Evolutionary conservation across 2,329 filamentous ascomycete species (phyloP), one percentile per base, ranked within the genome.

Genomic region (Ophiostoma angusticollis): DNA sequence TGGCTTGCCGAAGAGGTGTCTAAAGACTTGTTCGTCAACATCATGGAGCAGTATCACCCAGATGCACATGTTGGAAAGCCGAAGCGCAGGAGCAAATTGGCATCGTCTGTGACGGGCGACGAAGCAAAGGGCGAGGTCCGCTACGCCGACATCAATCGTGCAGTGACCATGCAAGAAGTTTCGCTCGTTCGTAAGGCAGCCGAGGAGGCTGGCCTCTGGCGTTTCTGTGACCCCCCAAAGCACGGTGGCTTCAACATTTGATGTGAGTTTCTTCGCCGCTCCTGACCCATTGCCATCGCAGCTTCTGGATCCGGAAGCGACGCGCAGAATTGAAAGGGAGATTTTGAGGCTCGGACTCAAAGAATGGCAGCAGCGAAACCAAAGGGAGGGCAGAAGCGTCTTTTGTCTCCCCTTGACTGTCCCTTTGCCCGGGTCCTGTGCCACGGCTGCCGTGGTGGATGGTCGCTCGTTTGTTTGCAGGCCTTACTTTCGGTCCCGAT

Each of bases 31-130:
- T 89, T 87, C 57, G 72, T 91, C 43, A 80, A 93, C 54, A 78
- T 93, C 47, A 91, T 91, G 84, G 84, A 93, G 58, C 84, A 93
- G 58, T 91, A 91, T 52, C 77, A 76, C 45, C 84, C 84, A 0
- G 73, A 81, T 46, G 84, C 82, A 0, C 77, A 93, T 55, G 84
- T 93, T 1, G 84, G 84, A 4, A 89, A 85, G 61, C 62, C 65
- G 39, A 73, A 61, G 49, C 61, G 64, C 41, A 53, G 50, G 43
- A 53, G 21, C 32, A 52, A 47, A 47, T 19, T 33, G 1, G 47
- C 40, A 37, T 44, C 27, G 14, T 51, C 39, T 50, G 59, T 41
- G 40, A 57, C 43, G 47, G 52, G n/a, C 49, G 52, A 40, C 9
- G 43, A 47, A 9, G 59, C 64, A 3, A 60, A 71, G 42, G 9